Conservation (phyloP, 2,329 filamentous ascomycete genomes). For the Epicoccum nigrum region DNA sequence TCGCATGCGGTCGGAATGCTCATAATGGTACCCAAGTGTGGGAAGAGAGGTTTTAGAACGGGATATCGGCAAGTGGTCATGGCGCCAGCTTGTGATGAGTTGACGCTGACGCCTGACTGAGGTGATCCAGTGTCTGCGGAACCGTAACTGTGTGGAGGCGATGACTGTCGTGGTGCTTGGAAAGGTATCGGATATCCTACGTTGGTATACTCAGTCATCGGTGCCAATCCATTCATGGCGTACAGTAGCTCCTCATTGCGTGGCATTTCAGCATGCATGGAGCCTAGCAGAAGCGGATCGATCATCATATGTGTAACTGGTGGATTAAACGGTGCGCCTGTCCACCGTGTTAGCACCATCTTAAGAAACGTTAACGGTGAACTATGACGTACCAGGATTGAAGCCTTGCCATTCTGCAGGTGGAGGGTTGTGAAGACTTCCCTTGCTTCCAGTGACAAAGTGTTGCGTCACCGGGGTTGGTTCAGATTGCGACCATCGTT, state of each 20-base stretch:
- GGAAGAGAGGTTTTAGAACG: slow-evolving; percentile 80
- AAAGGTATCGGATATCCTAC: slow-evolving; percentile 44
- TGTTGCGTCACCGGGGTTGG: slow-evolving; percentile 44
- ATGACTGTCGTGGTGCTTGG: slow-evolving; percentile 39
- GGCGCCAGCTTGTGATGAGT: slow-evolving; percentile 41
- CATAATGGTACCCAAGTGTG: slow-evolving; percentile 79
- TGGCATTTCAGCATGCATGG: slow-evolving; percentile 43
- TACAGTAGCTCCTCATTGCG: slow-evolving; percentile 46
- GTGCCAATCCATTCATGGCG: slow-evolving; percentile 46
- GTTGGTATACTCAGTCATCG: slow-evolving; percentile 40
- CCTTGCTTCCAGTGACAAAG: slow-evolving; percentile 34
- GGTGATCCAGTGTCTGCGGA: slow-evolving; percentile 46
- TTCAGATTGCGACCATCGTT: slow-evolving; percentile 46
- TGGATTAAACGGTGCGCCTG: slow-evolving; percentile 36
- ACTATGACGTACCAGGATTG: slow-evolving; percentile 30
- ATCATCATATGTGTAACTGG: slow-evolving; percentile 48
- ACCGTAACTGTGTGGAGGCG: slow-evolving; percentile 43
- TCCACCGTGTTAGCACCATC: not conserved
- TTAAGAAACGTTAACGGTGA: not conserved
- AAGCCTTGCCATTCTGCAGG: slow-evolving; percentile 40
- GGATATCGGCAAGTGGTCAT: slow-evolving; percentile 68
- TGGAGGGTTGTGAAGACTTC: slow-evolving; percentile 31
- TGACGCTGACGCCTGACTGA: slow-evolving; percentile 42
- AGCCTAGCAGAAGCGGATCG: slow-evolving; percentile 43
- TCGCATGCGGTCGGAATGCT: slow-evolving; percentile 84